These are phyloP conservation scores for Ustilago tritici DNA, from an alignment of 1,284 basidiomycete species.

Conservation along the genomic window DNA sequence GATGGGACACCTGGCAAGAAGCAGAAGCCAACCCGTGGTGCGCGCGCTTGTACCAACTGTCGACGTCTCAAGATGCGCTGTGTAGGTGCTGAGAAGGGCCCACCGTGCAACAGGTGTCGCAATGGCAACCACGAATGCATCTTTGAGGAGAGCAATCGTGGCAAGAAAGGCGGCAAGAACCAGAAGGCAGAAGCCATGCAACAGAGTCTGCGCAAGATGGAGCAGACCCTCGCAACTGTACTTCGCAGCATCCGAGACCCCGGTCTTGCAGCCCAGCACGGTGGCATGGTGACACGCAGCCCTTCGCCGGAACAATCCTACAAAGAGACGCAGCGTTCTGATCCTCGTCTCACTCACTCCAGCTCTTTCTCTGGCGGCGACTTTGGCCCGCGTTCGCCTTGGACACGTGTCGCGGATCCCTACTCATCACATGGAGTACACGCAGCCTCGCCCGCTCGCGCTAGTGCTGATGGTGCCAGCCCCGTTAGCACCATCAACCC, in stretches of 20 bases:
- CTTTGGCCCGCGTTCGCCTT: slow-evolving; percentile 37
- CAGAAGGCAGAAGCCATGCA: slow-evolving; percentile 66
- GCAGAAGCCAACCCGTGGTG: slow-evolving; percentile 66
- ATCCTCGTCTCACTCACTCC: slow-evolving; percentile 40
- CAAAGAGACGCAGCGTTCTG: slow-evolving; percentile 20
- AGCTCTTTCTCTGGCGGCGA: slow-evolving; percentile 27
- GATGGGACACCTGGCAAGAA: slow-evolving; percentile 48
- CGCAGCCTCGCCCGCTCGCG: slow-evolving; percentile 27
- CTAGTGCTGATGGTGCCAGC: slow-evolving; percentile 36
- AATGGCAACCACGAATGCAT: slow-evolving; percentile 66
- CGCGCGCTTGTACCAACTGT: slow-evolving; percentile 90
- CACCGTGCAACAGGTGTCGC: slow-evolving; percentile 80
- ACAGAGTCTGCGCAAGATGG: slow-evolving; percentile 67
- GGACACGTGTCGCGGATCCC: slow-evolving; percentile 29
- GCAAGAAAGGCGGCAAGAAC: slow-evolving; percentile 67
- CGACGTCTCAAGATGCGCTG: slow-evolving; percentile 98
- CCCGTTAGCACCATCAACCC: slow-evolving; percentile 52
- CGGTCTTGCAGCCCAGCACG: slow-evolving; percentile 45
- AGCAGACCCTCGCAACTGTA: slow-evolving; percentile 63
- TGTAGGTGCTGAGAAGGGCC: slow-evolving; percentile 89
- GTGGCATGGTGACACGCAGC: slow-evolving; percentile 54
- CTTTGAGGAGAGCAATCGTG: slow-evolving; percentile 68
- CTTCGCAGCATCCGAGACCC: slow-evolving; percentile 64
- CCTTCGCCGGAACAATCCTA: slow-evolving; percentile 34
- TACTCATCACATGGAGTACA: slow-evolving; percentile 26